Evolutionary conservation across 139 green algal species (phyloP).

Genomic region (Pseudopediastrum boryanum): DNA sequence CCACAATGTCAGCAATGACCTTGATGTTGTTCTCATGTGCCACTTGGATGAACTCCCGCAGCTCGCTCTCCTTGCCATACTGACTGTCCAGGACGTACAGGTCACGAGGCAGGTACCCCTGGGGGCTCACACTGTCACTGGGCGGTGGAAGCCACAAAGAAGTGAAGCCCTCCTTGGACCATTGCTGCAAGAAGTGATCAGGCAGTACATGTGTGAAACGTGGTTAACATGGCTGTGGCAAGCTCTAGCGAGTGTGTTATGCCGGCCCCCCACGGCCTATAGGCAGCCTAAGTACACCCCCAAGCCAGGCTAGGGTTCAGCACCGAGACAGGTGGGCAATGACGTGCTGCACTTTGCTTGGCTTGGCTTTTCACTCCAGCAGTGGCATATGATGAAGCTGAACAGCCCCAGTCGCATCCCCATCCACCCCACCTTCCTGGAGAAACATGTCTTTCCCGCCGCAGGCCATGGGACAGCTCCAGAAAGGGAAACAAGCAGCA

Average conservation of each 20-base stretch:
- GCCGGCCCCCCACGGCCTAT: not conserved
- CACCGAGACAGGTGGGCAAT: not conserved
- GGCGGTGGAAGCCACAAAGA: constrained; percentile 94
- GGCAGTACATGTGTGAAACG: not conserved
- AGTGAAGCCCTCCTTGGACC: constrained; percentile 85
- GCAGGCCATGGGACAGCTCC: too few species aligned
- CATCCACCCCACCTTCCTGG: too few species aligned
- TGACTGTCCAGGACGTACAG: constrained; percentile 65
- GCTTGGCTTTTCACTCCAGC: too few species aligned
- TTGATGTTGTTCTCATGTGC: constrained; percentile 83
- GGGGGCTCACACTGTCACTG: constrained; percentile 83
- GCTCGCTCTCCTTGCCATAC: constrained; percentile 69
- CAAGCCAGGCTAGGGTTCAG: not conserved
- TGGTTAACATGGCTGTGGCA: not conserved
- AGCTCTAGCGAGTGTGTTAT: not conserved
- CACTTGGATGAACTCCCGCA: constrained; percentile 58
- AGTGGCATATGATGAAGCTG: too few species aligned
- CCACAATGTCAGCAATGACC: constrained; percentile 93
- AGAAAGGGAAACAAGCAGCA: too few species aligned
- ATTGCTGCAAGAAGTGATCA: not conserved
- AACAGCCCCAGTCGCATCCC: too few species aligned
- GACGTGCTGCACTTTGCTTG: not conserved
- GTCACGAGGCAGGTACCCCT: constrained; percentile 90
- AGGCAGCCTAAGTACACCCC: not conserved
- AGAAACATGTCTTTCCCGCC: too few species aligned